These are phyloP conservation scores for Claviceps digitariae DNA, from an alignment of 2,329 filamentous ascomycete genomes.

Conservation along the genomic window DNA sequence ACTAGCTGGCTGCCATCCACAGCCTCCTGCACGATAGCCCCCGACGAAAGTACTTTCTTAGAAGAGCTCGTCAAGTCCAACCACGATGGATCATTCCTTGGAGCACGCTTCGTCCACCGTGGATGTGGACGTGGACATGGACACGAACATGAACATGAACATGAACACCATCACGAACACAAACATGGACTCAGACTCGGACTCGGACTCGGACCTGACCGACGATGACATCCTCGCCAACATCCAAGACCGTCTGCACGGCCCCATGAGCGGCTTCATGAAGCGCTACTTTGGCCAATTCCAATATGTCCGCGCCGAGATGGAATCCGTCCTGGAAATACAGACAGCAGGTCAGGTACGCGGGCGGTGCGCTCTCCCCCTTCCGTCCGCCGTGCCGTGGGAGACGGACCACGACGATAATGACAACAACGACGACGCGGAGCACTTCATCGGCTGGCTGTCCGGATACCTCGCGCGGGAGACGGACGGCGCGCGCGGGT, in stretches of 20 bases:
- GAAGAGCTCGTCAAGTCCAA: too few relatives aligned
- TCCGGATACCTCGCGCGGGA: conserved; percentile 5
- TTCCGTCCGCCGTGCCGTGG: neutral
- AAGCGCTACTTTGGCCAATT: conserved; percentile 8
- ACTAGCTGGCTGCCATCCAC: too few relatives aligned
- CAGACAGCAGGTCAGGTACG: neutral
- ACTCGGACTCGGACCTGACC: too few relatives aligned
- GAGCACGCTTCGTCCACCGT: too few relatives aligned
- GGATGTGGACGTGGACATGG: too few relatives aligned
- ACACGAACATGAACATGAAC: too few relatives aligned
- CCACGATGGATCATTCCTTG: too few relatives aligned
- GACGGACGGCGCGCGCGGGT: neutral
- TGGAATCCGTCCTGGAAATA: conserved; percentile 6
- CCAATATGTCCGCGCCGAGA: conserved; percentile 4
- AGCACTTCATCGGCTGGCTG: conserved; percentile 8
- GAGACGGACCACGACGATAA: too few relatives aligned
- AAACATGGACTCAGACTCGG: too few relatives aligned
- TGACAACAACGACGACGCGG: neutral
- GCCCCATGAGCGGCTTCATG: conserved; percentile 9
- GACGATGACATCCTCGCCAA: neutral
- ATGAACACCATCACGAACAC: too few relatives aligned
- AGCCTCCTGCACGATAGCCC: too few relatives aligned
- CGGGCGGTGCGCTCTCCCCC: neutral
- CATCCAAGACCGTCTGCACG: conserved; percentile 6
- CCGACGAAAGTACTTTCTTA: too few relatives aligned